phyloP scores from a whole-genome alignment of 2,329 filamentous ascomycete species.

The Davidsoniella eucalypti region DNA sequence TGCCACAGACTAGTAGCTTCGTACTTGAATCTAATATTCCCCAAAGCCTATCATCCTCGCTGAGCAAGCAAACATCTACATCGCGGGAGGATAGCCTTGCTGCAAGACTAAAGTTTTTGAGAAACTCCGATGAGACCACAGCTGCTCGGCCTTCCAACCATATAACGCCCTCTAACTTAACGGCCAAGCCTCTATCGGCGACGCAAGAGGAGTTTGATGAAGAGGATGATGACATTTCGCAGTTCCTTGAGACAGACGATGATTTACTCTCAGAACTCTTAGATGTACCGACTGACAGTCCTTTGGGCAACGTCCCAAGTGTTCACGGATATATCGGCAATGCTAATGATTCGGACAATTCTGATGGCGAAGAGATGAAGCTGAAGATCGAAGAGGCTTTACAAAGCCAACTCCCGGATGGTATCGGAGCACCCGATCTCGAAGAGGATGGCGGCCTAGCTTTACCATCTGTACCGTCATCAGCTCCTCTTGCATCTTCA shows the following conservation, averaged over 20 bases:
- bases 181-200: neutral
- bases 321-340: neutral
- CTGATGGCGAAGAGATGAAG: slow-evolving; percentile 34
- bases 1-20: no score
- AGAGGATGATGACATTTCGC: neutral
- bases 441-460: slow-evolving; percentile 14
- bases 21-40: neutral
- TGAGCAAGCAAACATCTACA: slow-evolving; percentile 23
- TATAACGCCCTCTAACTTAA: neutral
- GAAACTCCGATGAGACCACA: slow-evolving; percentile 15
- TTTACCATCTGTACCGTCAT: slow-evolving; percentile 26
- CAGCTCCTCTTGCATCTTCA: slow-evolving; percentile 21
- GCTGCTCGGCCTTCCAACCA: neutral
- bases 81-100: slow-evolving; percentile 35
- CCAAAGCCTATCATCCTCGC: slow-evolving; percentile 14
- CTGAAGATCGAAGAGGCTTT: slow-evolving; percentile 29
- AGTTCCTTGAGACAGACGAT: slow-evolving; percentile 32
- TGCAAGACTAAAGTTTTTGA: slow-evolving; percentile 34
- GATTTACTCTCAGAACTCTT: slow-evolving; percentile 35
- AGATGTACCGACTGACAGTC: slow-evolving; percentile 17
- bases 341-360: slow-evolving; percentile 23
- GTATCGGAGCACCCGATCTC: slow-evolving; percentile 12
- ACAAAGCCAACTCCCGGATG: slow-evolving; percentile 15
- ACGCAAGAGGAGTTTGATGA: neutral
- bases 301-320: no score